Conservation (phyloP, 345 rosid species). For the Citrus medica region DNA sequence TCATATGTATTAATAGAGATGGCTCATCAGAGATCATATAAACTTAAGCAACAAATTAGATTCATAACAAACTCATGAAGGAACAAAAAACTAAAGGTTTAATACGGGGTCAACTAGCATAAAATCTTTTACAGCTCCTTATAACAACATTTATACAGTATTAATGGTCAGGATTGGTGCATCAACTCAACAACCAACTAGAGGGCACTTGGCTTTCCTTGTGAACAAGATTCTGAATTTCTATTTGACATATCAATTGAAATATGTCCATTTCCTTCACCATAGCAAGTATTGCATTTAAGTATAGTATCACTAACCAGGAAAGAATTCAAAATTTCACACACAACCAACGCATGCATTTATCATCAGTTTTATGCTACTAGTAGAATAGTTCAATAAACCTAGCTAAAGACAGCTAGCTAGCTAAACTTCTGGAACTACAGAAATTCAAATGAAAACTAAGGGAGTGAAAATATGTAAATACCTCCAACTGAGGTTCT, state of each 20-base stretch:
- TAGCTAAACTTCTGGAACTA: background rate
- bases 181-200: background rate
- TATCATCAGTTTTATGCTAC: background rate
- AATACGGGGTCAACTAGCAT: background rate
- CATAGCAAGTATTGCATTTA: background rate
- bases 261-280: background rate
- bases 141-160: background rate
- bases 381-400: background rate
- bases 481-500: conserved; percentile 79
- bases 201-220: background rate
- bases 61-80: background rate
- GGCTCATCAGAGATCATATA: background rate
- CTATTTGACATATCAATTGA: background rate
- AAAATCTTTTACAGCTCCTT: background rate
- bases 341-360: background rate
- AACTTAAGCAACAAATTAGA: background rate
- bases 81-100: background rate
- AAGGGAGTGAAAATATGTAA: background rate
- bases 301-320: background rate
- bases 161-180: background rate
- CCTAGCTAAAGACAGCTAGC: background rate
- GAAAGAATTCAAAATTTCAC: background rate
- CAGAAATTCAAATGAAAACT: conserved; percentile 7
- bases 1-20: background rate
- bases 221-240: background rate